These are phyloP conservation scores for Daldinia sp. DNA, from an alignment of 2,329 filamentous ascomycete genomes.

Conservation along the genomic window DNA sequence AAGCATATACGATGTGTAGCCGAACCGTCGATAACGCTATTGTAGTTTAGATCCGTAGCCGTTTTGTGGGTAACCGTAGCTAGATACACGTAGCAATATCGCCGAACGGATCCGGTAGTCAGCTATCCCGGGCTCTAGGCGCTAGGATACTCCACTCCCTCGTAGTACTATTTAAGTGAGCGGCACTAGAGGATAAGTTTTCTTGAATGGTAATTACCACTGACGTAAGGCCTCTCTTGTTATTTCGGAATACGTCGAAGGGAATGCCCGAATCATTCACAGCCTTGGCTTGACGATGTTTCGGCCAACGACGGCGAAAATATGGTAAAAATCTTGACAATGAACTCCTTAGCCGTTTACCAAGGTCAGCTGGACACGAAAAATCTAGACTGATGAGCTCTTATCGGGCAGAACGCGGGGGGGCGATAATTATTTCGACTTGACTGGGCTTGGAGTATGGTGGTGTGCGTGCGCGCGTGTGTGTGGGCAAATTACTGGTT, in stretches of 20 bases:
- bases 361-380: not conserved
- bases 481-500: conserved; percentile 14
- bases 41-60: conserved; percentile 24
- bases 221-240: conserved; percentile 21
- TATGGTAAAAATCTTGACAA: not conserved
- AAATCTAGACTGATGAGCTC: not conserved
- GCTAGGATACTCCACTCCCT: conserved; percentile 9
- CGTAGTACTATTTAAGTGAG: not conserved
- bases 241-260: not conserved
- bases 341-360: not conserved
- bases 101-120: conserved; percentile 17
- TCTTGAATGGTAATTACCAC: conserved; percentile 10
- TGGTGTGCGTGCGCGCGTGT: no score
- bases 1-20: conserved; percentile 5
- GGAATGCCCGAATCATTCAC: conserved; percentile 5
- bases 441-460: conserved; percentile 4
- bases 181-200: conserved; percentile 12
- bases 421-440: conserved; percentile 10
- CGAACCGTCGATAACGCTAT: conserved; percentile 14
- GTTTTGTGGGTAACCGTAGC: conserved; percentile 17
- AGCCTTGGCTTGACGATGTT: conserved; percentile 14
- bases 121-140: conserved; percentile 6
- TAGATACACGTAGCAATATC: conserved; percentile 8
- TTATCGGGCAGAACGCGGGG: conserved; percentile 18
- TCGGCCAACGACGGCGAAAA: conserved; percentile 10